phyloP scores from a whole-genome alignment of 177 flowering plant genomes.

The Vitis hybrid region DNA sequence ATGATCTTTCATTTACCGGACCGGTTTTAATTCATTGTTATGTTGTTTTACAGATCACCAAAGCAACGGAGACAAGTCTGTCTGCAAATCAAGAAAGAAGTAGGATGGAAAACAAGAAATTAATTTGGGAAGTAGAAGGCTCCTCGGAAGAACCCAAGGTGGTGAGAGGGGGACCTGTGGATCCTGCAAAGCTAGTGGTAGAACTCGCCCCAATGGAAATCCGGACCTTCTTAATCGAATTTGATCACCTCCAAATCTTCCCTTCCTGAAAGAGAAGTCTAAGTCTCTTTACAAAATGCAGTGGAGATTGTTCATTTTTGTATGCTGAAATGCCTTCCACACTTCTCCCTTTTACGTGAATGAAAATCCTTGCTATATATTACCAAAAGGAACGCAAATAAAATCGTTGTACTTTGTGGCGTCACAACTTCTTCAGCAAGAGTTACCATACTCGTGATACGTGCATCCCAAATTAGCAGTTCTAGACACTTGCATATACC shows the following conservation, averaged over 20 bases:
- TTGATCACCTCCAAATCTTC: conserved; percentile 10
- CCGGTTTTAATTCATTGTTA: not conserved
- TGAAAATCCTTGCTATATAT: too few species aligned
- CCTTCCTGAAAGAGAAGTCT: conserved; percentile 6
- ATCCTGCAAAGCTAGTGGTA: conserved; percentile 41
- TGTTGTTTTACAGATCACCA: conserved; percentile 31
- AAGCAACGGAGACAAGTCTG: conserved; percentile 46
- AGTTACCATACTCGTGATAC: too few species aligned
- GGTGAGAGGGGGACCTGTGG: conserved; percentile 47
- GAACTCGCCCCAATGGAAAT: conserved; percentile 63
- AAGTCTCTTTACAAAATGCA: not conserved
- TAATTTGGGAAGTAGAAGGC: conserved; percentile 47
- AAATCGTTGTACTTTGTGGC: too few species aligned
- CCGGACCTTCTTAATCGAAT: conserved; percentile 41
- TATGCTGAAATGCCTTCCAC: too few species aligned
- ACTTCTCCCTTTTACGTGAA: too few species aligned
- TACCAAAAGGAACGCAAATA: too few species aligned
- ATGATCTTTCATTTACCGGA: not conserved
- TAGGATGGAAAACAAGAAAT: conserved; percentile 49
- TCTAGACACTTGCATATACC: too few species aligned
- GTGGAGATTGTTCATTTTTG: not conserved
- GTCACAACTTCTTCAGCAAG: too few species aligned
- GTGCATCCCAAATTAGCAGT: too few species aligned
- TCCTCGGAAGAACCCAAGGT: conserved; percentile 21
- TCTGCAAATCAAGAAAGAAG: conserved; percentile 55